Conservation (phyloP, 805 yeast species). For the Dipodascus geniculatus region DNA sequence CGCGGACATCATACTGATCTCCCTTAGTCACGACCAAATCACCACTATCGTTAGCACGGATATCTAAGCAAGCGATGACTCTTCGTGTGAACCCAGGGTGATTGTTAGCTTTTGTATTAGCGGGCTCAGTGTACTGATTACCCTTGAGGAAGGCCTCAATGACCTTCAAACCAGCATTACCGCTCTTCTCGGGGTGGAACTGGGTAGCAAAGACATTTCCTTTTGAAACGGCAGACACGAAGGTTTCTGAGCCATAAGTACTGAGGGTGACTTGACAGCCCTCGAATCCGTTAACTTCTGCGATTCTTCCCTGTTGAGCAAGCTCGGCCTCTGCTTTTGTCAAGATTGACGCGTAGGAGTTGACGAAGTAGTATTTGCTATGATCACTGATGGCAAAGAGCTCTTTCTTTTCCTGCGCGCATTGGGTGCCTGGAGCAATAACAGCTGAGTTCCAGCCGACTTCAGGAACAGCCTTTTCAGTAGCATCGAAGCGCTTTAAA, state of each 20-base stretch:
- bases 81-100: slow-evolving; percentile 66
- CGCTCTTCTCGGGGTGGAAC: slow-evolving; percentile 98
- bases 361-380: slow-evolving; percentile 85
- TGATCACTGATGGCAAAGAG: slow-evolving; percentile 55
- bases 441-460: slow-evolving; percentile 78
- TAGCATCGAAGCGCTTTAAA: slow-evolving; percentile 49
- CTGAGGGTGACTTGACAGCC: slow-evolving; percentile 71
- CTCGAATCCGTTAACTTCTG: slow-evolving; percentile 20
- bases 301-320: slow-evolving; percentile 10
- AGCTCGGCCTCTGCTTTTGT: slow-evolving; percentile 26
- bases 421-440: slow-evolving; percentile 8
- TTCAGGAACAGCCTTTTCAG: slow-evolving; percentile 79
- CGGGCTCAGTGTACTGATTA: slow-evolving; percentile 22
- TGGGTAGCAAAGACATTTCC: slow-evolving; percentile 89
- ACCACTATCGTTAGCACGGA: slow-evolving; percentile 88
- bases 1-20: slow-evolving; percentile 96
- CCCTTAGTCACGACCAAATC: slow-evolving; percentile 98
- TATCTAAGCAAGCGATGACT: slow-evolving; percentile 92
- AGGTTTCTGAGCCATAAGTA: slow-evolving; percentile 64
- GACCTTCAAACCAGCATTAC: slow-evolving; percentile 74
- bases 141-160: slow-evolving; percentile 59
- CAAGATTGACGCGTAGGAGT: slow-evolving; percentile 70
- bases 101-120: not conserved
- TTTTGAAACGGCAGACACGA: slow-evolving; percentile 69
- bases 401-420: slow-evolving; percentile 16